Conservation (phyloP, 371 early-diverging fungal species). For the Apophysomyces ossiformis region DNA sequence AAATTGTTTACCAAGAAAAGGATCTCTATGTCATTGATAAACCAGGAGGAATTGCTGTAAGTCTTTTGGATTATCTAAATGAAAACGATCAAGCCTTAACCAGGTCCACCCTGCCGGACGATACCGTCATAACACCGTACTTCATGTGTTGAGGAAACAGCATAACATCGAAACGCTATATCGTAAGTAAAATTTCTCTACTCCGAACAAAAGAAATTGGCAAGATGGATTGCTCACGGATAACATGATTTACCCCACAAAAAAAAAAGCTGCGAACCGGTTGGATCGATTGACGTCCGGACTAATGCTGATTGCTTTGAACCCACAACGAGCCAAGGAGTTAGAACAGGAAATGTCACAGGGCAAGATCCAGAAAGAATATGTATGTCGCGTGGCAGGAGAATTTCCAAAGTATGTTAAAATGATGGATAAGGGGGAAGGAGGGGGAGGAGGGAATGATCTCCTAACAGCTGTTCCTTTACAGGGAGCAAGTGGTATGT, state of each 20-base stretch:
- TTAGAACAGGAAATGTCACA: conserved; percentile 68
- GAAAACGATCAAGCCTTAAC: background rate
- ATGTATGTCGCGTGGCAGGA: conserved; percentile 86
- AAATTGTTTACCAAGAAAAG: conserved; percentile 67
- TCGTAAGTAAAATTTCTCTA: conserved; percentile 60
- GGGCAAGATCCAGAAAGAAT: conserved; percentile 81
- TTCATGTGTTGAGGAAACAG: conserved; percentile 76
- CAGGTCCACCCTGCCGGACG: conserved; percentile 83
- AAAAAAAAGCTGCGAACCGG: conserved; percentile 74
- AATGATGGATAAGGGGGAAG: conserved; percentile 7
- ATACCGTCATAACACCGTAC: conserved; percentile 82
- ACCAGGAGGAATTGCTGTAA: conserved; percentile 86
- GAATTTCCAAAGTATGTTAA: conserved; percentile 75
- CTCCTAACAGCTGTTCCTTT: background rate
- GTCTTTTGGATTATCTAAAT: background rate
- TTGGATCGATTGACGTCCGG: conserved; percentile 95
- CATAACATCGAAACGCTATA: conserved; percentile 65
- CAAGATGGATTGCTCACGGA: background rate
- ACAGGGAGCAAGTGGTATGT: conserved; percentile 64
- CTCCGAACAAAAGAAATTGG: background rate
- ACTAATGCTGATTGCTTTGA: conserved; percentile 78
- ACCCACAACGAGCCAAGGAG: conserved; percentile 60
- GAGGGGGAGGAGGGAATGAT: background rate
- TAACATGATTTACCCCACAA: background rate
- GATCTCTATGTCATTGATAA: conserved; percentile 85